Base-by-base conservation (phyloP, 2,329 filamentous ascomycete species). In the Ascochyta pisi region DNA sequence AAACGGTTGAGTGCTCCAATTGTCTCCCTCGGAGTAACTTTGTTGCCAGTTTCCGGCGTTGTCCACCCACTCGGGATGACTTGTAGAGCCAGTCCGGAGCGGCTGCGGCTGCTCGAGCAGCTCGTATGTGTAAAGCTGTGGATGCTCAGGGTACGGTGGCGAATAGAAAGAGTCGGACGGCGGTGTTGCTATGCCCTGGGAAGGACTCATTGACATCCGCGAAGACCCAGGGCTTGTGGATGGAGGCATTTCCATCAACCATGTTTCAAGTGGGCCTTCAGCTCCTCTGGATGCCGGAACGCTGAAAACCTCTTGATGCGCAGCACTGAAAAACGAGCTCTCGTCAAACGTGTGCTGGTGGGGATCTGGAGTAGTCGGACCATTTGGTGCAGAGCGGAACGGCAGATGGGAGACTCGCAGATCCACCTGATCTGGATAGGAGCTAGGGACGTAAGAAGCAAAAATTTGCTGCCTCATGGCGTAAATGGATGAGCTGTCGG, bases 151-250 rank as follows among this genome's bases (percentile, higher is more conserved):
- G 38, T 54, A 56, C 3, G 53, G 51, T 46, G 58, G 63, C 9
- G 61, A 64, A n/a, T 57, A 51, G 15, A 56, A 33, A 19, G 41
- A 43, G 24, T 63, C 62, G 13, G 60, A 59, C 3, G 58, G 49
- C 12, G 55, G 58, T 33, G 50, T 42, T 39, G 45, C 29, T 22
- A 48, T 47, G 4, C 46, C 55, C 16, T 46, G 55, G 19, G 38
- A 47, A 16, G 50, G 46, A 27, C 42, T 54, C 19, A 55, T 50
- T 0, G 64, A 62, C 5, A 61, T 47, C 12, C 37, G 52, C 26
- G 58, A 63, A 3, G 64, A 65, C 1, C 59, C 16, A 3, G 64
- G 57, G 23, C 60, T 66, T 6, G 45, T 51, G 24, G 44, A 55
- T 16, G 41, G 29, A 22, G 52, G 46, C 19, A 37, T 35, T 1